Conservation (phyloP, 495 filamentous ascomycete genomes). For the Penicillium argentinense region DNA sequence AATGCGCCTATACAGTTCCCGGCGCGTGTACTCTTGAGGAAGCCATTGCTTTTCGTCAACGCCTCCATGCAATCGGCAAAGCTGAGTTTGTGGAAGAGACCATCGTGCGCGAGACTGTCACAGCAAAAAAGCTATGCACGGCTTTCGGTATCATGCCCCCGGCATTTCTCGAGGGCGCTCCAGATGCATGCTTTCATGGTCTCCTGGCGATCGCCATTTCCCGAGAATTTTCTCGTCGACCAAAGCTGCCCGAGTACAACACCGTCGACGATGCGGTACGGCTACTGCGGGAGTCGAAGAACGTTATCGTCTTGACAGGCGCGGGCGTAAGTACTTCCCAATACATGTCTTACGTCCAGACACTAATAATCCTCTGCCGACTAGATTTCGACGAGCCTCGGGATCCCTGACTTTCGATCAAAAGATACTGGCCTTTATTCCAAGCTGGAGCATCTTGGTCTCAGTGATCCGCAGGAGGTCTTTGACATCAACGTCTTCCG, state of each 20-base stretch:
- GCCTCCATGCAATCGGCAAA: slow-evolving; percentile 72
- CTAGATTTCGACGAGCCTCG: slow-evolving; percentile 72
- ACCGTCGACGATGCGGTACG: slow-evolving; percentile 82
- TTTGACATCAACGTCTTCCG: slow-evolving; percentile 88
- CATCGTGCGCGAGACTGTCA: slow-evolving; percentile 63
- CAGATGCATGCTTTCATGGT: slow-evolving; percentile 71
- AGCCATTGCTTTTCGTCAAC: slow-evolving; percentile 62
- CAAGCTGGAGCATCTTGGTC: slow-evolving; percentile 70
- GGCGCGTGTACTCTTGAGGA: slow-evolving; percentile 75
- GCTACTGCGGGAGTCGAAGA: slow-evolving; percentile 69
- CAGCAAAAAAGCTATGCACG: slow-evolving; percentile 81
- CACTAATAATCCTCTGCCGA: neutral
- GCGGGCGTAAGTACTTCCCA: slow-evolving; percentile 61
- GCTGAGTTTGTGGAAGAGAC: slow-evolving; percentile 73
- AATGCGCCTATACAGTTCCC: slow-evolving; percentile 31
- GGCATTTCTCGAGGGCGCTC: slow-evolving; percentile 68
- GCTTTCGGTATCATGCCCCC: slow-evolving; percentile 88
- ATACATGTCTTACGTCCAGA: neutral
- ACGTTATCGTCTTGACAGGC: slow-evolving; percentile 92
- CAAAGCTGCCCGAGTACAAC: slow-evolving; percentile 80
- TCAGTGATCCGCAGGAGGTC: slow-evolving; percentile 88
- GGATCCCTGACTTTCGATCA: slow-evolving; percentile 69
- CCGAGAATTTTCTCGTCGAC: slow-evolving; percentile 79
- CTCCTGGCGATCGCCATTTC: slow-evolving; percentile 75
- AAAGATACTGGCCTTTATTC: slow-evolving; percentile 67